Percentiles rank a stretch among this genome's conserved stretches.
Evolutionary conservation across 2,329 filamentous ascomycete species (phyloP).

Genomic region (Grosmannia penicillata): DNA sequence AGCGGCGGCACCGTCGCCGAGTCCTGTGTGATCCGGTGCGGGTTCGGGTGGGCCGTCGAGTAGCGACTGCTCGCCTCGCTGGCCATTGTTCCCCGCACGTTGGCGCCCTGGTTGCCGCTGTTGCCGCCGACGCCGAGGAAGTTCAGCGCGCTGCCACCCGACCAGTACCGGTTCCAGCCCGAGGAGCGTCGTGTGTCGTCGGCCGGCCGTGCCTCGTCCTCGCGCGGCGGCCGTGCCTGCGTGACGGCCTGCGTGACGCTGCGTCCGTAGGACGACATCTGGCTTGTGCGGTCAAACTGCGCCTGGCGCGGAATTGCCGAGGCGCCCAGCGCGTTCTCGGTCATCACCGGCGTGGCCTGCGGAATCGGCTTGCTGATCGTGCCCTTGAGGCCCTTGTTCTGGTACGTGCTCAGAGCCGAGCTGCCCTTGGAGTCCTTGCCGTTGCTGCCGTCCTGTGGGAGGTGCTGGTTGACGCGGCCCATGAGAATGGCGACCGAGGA

Average conservation of each 20-base stretch:
- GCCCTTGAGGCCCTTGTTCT: constrained; percentile 49
- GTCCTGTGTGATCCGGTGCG: constrained; percentile 40
- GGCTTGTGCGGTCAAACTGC: constrained; percentile 18
- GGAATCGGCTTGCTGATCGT: constrained; percentile 47
- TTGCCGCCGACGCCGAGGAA: constrained; percentile 46
- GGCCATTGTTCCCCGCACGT: constrained; percentile 30
- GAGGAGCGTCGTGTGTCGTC: constrained; percentile 45
- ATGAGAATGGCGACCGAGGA: constrained; percentile 52
- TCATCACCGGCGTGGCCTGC: constrained; percentile 16
- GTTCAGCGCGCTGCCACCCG: constrained; percentile 54
- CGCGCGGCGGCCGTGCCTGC: constrained; percentile 8
- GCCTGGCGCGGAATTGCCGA: constrained; percentile 17
- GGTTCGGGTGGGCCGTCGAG: constrained; percentile 22
- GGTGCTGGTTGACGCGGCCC: constrained; percentile 42
- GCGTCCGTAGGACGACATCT: constrained; percentile 3
- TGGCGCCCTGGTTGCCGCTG: constrained; percentile 22
- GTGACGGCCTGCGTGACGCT: constrained; percentile 12
- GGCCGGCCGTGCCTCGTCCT: constrained; percentile 19
- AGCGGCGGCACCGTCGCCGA: constrained; percentile 59
- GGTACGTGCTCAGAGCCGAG: constrained; percentile 38
- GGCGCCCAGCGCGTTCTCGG: constrained; percentile 3
- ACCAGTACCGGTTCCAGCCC: constrained; percentile 68
- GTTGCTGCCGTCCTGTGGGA: constrained; percentile 17
- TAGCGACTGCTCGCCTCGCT: constrained; percentile 44
- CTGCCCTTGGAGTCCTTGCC: constrained; percentile 41